Percentiles rank a stretch among this genome's conserved stretches.
Evolutionary conservation across 768 basidiomycete species (phyloP).

Genomic region (Lactifluus rugatus): DNA sequence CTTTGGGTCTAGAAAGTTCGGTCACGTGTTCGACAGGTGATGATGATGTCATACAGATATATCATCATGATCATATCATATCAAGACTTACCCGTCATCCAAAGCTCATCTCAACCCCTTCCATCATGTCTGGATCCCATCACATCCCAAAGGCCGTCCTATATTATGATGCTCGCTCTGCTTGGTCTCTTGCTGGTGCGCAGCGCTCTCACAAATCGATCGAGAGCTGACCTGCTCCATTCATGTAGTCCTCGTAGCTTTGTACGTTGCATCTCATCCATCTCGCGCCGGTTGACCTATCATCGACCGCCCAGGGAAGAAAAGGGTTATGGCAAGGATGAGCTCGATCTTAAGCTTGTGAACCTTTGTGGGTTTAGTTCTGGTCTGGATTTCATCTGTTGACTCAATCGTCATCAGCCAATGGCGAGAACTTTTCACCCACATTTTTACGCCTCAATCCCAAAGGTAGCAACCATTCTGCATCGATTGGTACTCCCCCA

Average conservation of each 20-base stretch:
- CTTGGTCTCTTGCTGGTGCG: conserved; percentile 60
- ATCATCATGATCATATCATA: too few relatives aligned
- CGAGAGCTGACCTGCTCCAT: background rate
- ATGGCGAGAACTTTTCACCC: conserved; percentile 71
- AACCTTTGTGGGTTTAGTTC: conserved; percentile 40
- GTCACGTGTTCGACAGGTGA: background rate
- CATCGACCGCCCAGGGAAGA: conserved; percentile 35
- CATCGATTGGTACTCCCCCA: background rate
- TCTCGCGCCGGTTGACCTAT: background rate
- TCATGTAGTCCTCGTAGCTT: conserved; percentile 11
- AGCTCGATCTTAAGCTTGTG: conserved; percentile 59
- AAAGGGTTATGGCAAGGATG: conserved; percentile 78
- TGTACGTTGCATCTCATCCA: conserved; percentile 10
- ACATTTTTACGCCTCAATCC: conserved; percentile 70
- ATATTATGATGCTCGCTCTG: conserved; percentile 51
- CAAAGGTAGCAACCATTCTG: conserved; percentile 40
- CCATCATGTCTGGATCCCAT: conserved; percentile 16
- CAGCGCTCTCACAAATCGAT: background rate
- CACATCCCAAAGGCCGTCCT: conserved; percentile 67
- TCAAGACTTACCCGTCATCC: background rate
- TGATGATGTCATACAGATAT: background rate
- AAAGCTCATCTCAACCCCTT: background rate
- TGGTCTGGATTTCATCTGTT: background rate
- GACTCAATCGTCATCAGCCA: conserved; percentile 34
- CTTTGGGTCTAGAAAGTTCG: conserved; percentile 11